Conservation (phyloP, 2,329 filamentous ascomycete species). For the Cladosporium colombiae region DNA sequence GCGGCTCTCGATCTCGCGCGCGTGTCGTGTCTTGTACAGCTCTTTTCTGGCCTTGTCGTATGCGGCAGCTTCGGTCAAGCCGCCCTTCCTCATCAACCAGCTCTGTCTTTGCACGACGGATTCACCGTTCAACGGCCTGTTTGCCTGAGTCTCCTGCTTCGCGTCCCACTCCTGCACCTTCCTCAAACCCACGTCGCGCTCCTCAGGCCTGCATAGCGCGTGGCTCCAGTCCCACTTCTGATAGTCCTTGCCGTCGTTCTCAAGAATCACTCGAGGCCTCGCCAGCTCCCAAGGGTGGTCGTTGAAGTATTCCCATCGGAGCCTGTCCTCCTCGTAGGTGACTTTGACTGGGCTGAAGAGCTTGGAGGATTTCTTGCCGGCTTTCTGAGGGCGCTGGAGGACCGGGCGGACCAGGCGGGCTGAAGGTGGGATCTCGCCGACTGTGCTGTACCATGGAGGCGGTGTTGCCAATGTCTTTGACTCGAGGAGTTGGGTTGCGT, state of each 20-base stretch:
- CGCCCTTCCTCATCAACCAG: slow-evolving; percentile 67
- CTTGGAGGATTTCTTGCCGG: slow-evolving; percentile 64
- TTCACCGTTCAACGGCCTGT: slow-evolving; percentile 71
- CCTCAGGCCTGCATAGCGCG: slow-evolving; percentile 16
- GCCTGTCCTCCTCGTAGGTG: slow-evolving; percentile 76
- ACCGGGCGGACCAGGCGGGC: slow-evolving; percentile 60
- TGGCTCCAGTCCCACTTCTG: slow-evolving; percentile 74
- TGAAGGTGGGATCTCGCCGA: slow-evolving; percentile 60
- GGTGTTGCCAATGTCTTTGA: slow-evolving; percentile 42
- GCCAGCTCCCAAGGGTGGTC: slow-evolving; percentile 98
- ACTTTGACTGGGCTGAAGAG: slow-evolving; percentile 80
- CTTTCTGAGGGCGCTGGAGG: slow-evolving; percentile 51
- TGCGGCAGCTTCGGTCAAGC: slow-evolving; percentile 56
- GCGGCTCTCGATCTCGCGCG: slow-evolving; percentile 78
- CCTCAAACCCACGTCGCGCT: slow-evolving; percentile 12
- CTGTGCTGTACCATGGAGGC: slow-evolving; percentile 59
- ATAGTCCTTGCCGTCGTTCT: slow-evolving; percentile 80
- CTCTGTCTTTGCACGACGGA: slow-evolving; percentile 84
- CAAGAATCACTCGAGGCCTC: slow-evolving; percentile 78
- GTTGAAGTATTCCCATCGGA: slow-evolving; percentile 80
- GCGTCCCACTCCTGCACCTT: slow-evolving; percentile 29
- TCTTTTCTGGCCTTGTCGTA: slow-evolving; percentile 88
- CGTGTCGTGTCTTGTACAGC: slow-evolving; percentile 82
- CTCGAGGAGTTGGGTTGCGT: slow-evolving; percentile 53
- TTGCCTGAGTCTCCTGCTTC: slow-evolving; percentile 65